Evolutionary conservation across 805 yeast species (phyloP).

Genomic region (Kazachstania psychrophila): DNA sequence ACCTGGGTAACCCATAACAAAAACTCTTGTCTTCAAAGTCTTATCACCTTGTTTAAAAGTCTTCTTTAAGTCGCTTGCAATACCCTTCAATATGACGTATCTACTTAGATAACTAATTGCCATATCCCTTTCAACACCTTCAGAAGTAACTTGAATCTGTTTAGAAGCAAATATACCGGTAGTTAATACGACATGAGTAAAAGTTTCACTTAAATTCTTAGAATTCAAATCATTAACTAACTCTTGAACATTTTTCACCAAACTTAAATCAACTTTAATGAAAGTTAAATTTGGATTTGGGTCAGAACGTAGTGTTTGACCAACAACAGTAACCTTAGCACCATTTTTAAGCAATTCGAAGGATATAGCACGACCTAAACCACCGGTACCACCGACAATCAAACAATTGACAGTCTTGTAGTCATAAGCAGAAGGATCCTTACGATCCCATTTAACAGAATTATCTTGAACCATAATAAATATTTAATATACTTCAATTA

Average conservation of each 20-base stretch:
- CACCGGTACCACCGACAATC: conserved; percentile 36
- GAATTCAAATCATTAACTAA: conserved; percentile 21
- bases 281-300: conserved; percentile 23
- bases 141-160: conserved; percentile 28
- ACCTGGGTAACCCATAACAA: conserved; percentile 36
- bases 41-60: not conserved
- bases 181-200: conserved; percentile 31
- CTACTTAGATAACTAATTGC: conserved; percentile 34
- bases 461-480: conserved; percentile 7
- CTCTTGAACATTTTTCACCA: conserved; percentile 19
- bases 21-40: conserved; percentile 26
- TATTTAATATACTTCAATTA: too few relatives aligned
- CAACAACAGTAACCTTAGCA: conserved; percentile 31
- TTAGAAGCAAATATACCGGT: conserved; percentile 34
- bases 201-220: conserved; percentile 4
- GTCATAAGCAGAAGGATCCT: conserved; percentile 1
- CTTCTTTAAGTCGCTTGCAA: conserved; percentile 19
- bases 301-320: conserved; percentile 29
- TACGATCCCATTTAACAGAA: conserved; percentile 1
- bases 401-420: conserved; percentile 13
- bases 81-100: conserved; percentile 23
- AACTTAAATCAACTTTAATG: conserved; percentile 30
- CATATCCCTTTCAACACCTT: conserved; percentile 33
- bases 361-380: conserved; percentile 32
- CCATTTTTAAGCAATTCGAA: conserved; percentile 21